Percentiles rank a stretch among this genome's conserved stretches.
phyloP scores from a whole-genome alignment of 1,139 yeast species.

The Wickerhamomyces sp. region DNA sequence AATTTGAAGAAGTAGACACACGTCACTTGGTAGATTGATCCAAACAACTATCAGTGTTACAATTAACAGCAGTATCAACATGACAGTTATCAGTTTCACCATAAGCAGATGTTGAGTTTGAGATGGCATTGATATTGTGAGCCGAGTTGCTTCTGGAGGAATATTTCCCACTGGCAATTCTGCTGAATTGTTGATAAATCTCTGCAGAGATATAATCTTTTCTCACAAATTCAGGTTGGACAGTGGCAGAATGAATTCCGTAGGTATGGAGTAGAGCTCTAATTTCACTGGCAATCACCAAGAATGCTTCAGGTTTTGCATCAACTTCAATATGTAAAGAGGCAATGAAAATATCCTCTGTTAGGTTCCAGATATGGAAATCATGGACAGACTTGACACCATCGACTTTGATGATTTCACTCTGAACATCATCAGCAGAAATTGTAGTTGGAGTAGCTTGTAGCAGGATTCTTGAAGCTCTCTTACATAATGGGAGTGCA shows the following conservation, averaged over 20 bases:
- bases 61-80: conserved; percentile 41
- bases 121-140: conserved; percentile 9
- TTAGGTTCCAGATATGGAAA: conserved; percentile 93
- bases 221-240: conserved; percentile 76
- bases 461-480: conserved; percentile 79
- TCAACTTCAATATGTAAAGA: conserved; percentile 80
- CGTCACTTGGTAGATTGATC: conserved; percentile 1
- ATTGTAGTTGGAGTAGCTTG: conserved; percentile 89
- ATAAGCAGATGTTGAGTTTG: conserved; percentile 21
- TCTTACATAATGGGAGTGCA: conserved; percentile 84
- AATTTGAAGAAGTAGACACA: too few species aligned
- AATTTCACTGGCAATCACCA: conserved; percentile 69
- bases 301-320: conserved; percentile 59
- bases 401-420: conserved; percentile 58
- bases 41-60: conserved; percentile 39
- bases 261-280: conserved; percentile 74
- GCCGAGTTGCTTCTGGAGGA: conserved; percentile 17
- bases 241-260: conserved; percentile 91
- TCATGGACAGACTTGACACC: conserved; percentile 88
- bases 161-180: conserved; percentile 31
- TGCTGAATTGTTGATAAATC: conserved; percentile 30
- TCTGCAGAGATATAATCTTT: conserved; percentile 23
- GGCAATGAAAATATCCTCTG: conserved; percentile 83
- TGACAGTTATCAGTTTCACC: conserved; percentile 33
- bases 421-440: conserved; percentile 68